Evolutionary conservation across 1,284 basidiomycete species (phyloP).

Genomic region (Moesziomyces sp.): DNA sequence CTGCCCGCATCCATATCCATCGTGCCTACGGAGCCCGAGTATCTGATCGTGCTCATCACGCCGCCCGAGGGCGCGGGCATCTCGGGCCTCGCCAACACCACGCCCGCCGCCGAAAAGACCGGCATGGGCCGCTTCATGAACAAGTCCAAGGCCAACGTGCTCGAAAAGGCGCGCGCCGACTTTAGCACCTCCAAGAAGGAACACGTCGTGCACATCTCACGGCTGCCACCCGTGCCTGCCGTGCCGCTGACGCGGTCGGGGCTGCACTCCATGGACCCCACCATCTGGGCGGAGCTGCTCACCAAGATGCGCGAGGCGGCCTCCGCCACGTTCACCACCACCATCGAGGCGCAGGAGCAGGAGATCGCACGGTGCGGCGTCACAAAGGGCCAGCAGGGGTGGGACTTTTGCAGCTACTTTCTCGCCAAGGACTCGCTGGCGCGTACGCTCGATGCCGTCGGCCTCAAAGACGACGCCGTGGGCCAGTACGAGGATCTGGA

Average conservation of each 20-base stretch:
- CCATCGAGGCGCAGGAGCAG: slow-evolving; percentile 71
- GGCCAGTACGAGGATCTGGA: slow-evolving; percentile 92
- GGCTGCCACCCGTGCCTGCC: slow-evolving; percentile 48
- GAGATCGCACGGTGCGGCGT: slow-evolving; percentile 36
- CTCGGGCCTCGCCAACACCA: slow-evolving; percentile 71
- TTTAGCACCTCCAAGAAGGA: slow-evolving; percentile 91
- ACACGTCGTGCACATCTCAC: slow-evolving; percentile 46
- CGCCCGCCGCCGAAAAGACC: slow-evolving; percentile 76
- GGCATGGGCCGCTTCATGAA: slow-evolving; percentile 72
- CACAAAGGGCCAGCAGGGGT: slow-evolving; percentile 35
- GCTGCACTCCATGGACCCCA: slow-evolving; percentile 75
- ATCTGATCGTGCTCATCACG: slow-evolving; percentile 63
- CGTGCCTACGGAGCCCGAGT: slow-evolving; percentile 52
- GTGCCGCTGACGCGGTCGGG: slow-evolving; percentile 78
- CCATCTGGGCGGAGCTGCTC: slow-evolving; percentile 87
- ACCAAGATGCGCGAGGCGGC: slow-evolving; percentile 90
- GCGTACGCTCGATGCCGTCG: slow-evolving; percentile 88
- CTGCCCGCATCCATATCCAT: slow-evolving; percentile 1
- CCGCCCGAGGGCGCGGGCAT: slow-evolving; percentile 49
- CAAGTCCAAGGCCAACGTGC: slow-evolving; percentile 81
- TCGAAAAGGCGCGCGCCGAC: slow-evolving; percentile 91
- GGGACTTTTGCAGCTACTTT: slow-evolving; percentile 76
- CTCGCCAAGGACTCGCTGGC: slow-evolving; percentile 85
- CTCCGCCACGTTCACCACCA: slow-evolving; percentile 81
- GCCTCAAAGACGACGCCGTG: slow-evolving; percentile 87